Base-by-base conservation (phyloP, 1,284 basidiomycete species). In the Somion occarium region DNA sequence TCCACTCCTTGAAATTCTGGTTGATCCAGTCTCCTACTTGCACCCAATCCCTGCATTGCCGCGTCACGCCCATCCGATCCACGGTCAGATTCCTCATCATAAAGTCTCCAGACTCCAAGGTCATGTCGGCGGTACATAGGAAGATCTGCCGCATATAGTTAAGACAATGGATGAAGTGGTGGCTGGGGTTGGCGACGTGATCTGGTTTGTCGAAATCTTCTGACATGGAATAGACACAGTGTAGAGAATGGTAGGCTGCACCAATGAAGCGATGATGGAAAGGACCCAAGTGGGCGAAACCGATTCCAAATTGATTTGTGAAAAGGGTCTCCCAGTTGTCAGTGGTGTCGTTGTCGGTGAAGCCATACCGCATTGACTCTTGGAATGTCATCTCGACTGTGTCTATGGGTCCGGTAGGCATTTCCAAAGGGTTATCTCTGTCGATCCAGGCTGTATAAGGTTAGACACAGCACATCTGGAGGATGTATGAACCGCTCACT, bases 91-190 rank as follows among this genome's bases (percentile, higher is more conserved):
- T 51, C 5, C 46, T 24, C 13, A 15, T 38, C 37, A 34, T 49
- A 26, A 54, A 54, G 26, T 54, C 50, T 2, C 51, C 57, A 11
- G 49, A 49, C 51, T 69, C 68, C 20, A 68, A 51, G 5, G 66
- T 65, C 9, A 61, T 37, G 47, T 69, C 65, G 3, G 65, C 56
- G 19, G 54, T 24, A 52, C 69, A 70, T 23, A 69, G 58, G 2
- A 54, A 52, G 52, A 59, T 59, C 49, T 67, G 65, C 3, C 64
- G 53, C 7, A 69, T 55, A 54, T 69, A 69, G 30, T 59, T 58
- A 19, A 69, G 52, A 50, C 67, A 70, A 56, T 70, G 67, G 15
- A 50, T 25, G 24, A 63, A 56, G 48, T 66, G 63, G 5, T 54
- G 47, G 56, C 27, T 58, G 50, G 38, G 41, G 45, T 39, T 49